Evolutionary conservation across 2,329 filamentous ascomycete species (phyloP), one percentile per base, ranked within the genome.

Genomic region (Fusarium tricinctum): DNA sequence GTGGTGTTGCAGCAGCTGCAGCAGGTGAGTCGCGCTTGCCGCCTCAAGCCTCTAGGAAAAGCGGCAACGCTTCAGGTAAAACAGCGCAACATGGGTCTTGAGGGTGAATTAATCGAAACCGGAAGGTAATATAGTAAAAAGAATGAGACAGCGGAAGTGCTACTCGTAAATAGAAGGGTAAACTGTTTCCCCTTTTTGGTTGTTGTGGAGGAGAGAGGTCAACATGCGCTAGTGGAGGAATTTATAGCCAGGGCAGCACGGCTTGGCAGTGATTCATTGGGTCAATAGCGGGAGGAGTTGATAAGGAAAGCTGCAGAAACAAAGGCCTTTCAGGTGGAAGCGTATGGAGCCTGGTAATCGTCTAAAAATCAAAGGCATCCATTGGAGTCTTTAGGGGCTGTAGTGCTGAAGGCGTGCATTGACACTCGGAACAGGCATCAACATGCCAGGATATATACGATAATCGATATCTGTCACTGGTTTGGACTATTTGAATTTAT

Each of bases 211-310:
- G 38, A 47, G 20, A 19, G 15, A 23, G 13, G 54, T 17, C 32
- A 13, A 19, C 26, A 19, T 20, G 23, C 39, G 40, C 26, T 23
- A 40, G 28, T 15, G 52, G 33, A 30, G 20, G 10, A 39, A 59
- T 64, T 65, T 65, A 59, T 65, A 53, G 30, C n/a, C 13, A 64
- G 13, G 10, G 42, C 19, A 35, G 13, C 17, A 15, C 38, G 35
- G 28, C 20, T 22, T 20, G 35, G 30, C 20, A 8, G 26, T 49
- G 59, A 59, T 32, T 47, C 52, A 43, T 45, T 19, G 23, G 20
- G 17, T 15, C 20, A 17, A 13, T 20, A 28, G 20, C 26, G 5
- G 40, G 26, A 28, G 5, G 26, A 30, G 15, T 9, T 39, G 19
- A 8, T 4, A 19, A 40, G 19, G 15, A 6, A 39, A 8, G 26